These are phyloP conservation scores for Boletus fagicola DNA, from an alignment of 768 basidiomycete genomes.

Conservation along the genomic window DNA sequence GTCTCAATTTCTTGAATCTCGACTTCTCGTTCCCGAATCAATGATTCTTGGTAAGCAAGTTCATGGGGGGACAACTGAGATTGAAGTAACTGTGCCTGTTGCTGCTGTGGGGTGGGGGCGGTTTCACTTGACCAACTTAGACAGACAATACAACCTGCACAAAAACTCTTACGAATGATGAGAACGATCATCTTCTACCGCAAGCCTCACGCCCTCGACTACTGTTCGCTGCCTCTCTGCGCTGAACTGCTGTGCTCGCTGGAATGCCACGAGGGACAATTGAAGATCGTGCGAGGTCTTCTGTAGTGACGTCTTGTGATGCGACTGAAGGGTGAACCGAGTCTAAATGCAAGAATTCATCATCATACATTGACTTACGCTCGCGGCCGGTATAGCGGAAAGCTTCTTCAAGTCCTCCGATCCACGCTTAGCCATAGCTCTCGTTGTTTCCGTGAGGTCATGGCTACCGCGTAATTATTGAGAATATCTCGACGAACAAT, in stretches of 20 bases:
- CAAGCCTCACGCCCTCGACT: constrained; percentile 81
- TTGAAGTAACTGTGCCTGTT: constrained; percentile 69
- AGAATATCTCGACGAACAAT: neutral
- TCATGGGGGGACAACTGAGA: constrained; percentile 83
- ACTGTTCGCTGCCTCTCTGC: constrained; percentile 88
- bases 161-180: constrained; percentile 25
- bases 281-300: constrained; percentile 95
- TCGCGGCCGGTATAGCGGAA: constrained; percentile 57
- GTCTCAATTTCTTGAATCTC: constrained; percentile 97
- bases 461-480: constrained; percentile 51
- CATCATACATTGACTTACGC: constrained; percentile 43
- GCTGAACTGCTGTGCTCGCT: constrained; percentile 85
- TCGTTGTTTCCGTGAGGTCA: constrained; percentile 91
- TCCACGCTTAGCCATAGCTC: constrained; percentile 91
- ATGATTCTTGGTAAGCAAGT: constrained; percentile 91
- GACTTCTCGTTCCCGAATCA: constrained; percentile 76
- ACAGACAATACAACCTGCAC: neutral
- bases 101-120: constrained; percentile 52
- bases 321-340: constrained; percentile 47
- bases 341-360: neutral
- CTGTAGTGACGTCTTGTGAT: constrained; percentile 78
- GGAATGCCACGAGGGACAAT: constrained; percentile 85
- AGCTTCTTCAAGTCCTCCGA: constrained; percentile 92
- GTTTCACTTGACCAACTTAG: constrained; percentile 30
- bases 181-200: constrained; percentile 71